Evolutionary conservation across 2,329 filamentous ascomycete genomes (phyloP).

Genomic region (Tolypocladium guangdongense): DNA sequence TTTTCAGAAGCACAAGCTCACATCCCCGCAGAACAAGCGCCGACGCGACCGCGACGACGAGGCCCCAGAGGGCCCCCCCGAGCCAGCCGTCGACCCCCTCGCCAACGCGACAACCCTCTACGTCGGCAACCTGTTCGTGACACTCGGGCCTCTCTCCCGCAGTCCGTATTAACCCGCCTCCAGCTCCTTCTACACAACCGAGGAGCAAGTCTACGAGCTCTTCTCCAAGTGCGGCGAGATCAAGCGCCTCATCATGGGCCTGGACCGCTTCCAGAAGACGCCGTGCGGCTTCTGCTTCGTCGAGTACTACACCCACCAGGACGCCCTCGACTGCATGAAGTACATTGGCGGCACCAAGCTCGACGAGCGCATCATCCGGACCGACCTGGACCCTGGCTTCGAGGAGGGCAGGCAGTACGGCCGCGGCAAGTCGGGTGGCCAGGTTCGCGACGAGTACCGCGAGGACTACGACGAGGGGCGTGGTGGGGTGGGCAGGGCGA

Average conservation of each 20-base stretch:
- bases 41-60: conserved; percentile 52
- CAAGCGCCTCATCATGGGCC: conserved; percentile 94
- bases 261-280: conserved; percentile 94
- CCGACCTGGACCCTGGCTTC: conserved; percentile 91
- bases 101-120: conserved; percentile 89
- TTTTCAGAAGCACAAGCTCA: conserved; percentile 2
- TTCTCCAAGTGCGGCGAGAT: conserved; percentile 96
- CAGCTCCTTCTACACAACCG: conserved; percentile 94
- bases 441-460: conserved; percentile 94
- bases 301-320: conserved; percentile 96
- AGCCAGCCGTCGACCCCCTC: conserved; percentile 55
- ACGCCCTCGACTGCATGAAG: conserved; percentile 96
- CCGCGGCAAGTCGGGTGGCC: conserved; percentile 87
- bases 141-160: background rate
- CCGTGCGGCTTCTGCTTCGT: conserved; percentile 99
- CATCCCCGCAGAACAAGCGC: conserved; percentile 52
- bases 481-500: conserved; percentile 75
- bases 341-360: conserved; percentile 97
- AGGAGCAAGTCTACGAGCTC: conserved; percentile 96
- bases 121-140: conserved; percentile 78
- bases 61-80: conserved; percentile 34
- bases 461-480: conserved; percentile 94
- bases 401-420: conserved; percentile 94
- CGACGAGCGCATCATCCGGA: conserved; percentile 91
- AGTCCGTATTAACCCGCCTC: conserved; percentile 8